phyloP scores from a whole-genome alignment of 495 filamentous ascomycete genomes.

The Letharia columbiana region DNA sequence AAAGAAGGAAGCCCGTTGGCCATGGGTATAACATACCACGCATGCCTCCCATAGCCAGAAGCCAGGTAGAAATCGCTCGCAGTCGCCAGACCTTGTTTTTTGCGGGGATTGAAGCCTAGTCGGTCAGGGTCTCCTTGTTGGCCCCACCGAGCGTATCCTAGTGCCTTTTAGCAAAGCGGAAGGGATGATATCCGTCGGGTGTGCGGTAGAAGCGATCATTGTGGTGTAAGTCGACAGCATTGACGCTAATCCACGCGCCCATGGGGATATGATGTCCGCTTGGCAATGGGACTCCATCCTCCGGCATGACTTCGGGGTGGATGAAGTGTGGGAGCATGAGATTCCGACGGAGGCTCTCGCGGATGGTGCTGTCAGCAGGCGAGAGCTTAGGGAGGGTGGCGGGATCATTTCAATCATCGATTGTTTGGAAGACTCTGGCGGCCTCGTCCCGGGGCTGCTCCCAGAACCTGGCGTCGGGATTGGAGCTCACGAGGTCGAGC shows the following conservation, averaged over 20 bases:
- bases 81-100: constrained; percentile 5
- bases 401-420: constrained; percentile 7
- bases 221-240: constrained; percentile 18
- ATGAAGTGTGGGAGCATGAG: neutral
- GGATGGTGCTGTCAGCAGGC: constrained; percentile 11
- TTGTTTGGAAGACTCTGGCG: neutral
- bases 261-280: constrained; percentile 23
- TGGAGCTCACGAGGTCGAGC: constrained; percentile 15
- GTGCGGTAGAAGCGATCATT: constrained; percentile 26
- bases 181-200: constrained; percentile 20
- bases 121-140: neutral
- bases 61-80: constrained; percentile 20
- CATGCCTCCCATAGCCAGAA: constrained; percentile 21
- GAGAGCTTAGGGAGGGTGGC: neutral
- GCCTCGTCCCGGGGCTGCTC: constrained; percentile 14
- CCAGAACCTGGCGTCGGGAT: neutral
- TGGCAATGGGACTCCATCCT: constrained; percentile 20
- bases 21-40: constrained; percentile 18
- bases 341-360: constrained; percentile 11
- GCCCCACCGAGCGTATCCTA: neutral
- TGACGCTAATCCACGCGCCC: constrained; percentile 21
- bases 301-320: constrained; percentile 15
- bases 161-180: constrained; percentile 13
- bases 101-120: neutral
- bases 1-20: neutral